Evolutionary conservation across 805 yeast species (phyloP).

Genomic region (Lachancea waltii): DNA sequence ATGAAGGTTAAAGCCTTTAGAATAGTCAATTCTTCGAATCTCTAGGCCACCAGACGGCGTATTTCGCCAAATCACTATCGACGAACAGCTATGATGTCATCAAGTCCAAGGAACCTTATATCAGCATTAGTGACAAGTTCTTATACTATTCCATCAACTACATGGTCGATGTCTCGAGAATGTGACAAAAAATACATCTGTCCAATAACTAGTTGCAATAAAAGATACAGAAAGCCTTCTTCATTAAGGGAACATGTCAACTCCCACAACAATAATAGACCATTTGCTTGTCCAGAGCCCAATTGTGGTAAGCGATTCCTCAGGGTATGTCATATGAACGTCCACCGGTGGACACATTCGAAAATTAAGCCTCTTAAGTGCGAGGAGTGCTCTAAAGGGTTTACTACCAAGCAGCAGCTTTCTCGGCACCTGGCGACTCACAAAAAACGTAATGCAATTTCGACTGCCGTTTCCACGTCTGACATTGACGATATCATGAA

Average conservation of each 20-base stretch:
- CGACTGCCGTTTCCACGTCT: conserved; percentile 2
- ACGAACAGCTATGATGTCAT: too few relatives aligned
- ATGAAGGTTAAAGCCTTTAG: too few relatives aligned
- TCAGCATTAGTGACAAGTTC: too few relatives aligned
- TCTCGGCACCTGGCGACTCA: conserved; percentile 57
- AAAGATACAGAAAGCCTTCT: conserved; percentile 51
- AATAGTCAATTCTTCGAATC: too few relatives aligned
- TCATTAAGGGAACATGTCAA: conserved; percentile 61
- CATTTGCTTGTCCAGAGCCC: conserved; percentile 52
- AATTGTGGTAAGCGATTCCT: conserved; percentile 60
- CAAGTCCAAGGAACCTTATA: too few relatives aligned
- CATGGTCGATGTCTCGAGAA: conserved; percentile 1
- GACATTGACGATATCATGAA: not conserved
- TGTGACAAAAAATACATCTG: conserved; percentile 41
- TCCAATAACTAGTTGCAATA: conserved; percentile 40
- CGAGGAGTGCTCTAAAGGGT: conserved; percentile 52
- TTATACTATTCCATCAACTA: too few relatives aligned
- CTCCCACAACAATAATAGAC: conserved; percentile 74
- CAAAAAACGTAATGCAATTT: conserved; percentile 24
- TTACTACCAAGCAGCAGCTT: conserved; percentile 52
- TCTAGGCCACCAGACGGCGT: too few relatives aligned
- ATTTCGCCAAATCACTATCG: too few relatives aligned
- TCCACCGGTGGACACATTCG: conserved; percentile 67
- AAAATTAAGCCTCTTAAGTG: conserved; percentile 52
- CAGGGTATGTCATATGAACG: conserved; percentile 72